Evolutionary conservation across 202 grass and related monocot species (phyloP).

Genomic region (Zoysia matrella): DNA sequence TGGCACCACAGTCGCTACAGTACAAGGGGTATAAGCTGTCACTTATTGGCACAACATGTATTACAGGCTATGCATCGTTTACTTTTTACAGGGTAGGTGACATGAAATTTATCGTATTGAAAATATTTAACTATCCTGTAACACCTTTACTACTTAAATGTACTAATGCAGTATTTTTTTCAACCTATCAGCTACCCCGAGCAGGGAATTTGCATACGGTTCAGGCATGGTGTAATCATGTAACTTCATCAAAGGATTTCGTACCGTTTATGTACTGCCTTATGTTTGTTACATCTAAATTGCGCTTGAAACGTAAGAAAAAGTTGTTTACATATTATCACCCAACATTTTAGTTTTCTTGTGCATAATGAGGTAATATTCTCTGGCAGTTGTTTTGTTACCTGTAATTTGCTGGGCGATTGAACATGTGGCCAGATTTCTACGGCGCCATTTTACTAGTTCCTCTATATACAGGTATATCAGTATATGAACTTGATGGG

Average conservation of each 20-base stretch:
- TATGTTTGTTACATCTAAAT: constrained; percentile 81
- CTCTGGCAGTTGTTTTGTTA: constrained; percentile 85
- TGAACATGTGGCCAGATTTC: constrained; percentile 81
- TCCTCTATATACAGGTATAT: constrained; percentile 75
- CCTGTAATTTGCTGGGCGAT: constrained; percentile 91
- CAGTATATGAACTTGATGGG: constrained; percentile 46
- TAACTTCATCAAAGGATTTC: constrained; percentile 89
- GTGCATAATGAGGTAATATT: constrained; percentile 37
- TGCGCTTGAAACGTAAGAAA: constrained; percentile 87
- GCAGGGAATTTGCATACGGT: constrained; percentile 65
- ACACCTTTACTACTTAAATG: constrained; percentile 30
- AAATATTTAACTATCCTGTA: constrained; percentile 28
- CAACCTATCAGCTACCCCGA: constrained; percentile 74
- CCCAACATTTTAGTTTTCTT: constrained; percentile 22
- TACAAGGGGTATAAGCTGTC: constrained; percentile 83
- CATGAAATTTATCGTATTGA: constrained; percentile 31
- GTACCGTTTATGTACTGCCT: constrained; percentile 92
- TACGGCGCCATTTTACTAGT: constrained; percentile 72
- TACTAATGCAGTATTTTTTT: constrained; percentile 36
- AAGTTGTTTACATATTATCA: constrained; percentile 44
- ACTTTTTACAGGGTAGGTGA: constrained; percentile 72
- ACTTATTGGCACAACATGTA: constrained; percentile 88
- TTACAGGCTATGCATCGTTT: constrained; percentile 76
- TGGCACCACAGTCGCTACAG: constrained; percentile 68
- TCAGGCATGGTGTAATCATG: constrained; percentile 71